Base-by-base conservation (phyloP, 306 rosid species). In the Sophora flavescens region DNA sequence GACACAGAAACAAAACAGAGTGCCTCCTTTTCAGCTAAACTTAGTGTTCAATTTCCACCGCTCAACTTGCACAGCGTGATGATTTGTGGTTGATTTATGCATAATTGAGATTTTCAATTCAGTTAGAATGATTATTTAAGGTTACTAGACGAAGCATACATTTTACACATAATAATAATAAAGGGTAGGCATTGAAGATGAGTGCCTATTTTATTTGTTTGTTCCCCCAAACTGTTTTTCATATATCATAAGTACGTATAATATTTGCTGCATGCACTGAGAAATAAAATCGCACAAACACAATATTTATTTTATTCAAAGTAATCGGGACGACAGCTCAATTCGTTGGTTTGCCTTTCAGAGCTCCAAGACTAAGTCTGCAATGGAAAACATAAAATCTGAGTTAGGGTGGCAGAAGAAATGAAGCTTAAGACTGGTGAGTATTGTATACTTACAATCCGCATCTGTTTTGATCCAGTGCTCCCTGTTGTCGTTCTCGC, bases 391-490 rank as follows among this genome's bases (percentile, higher is more conserved):
- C 64, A 79, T 30, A 48, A 48, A 58, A 14, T 28, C 13, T 26
- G 35, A 70, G 32, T 78, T n/a, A 62, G 76, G 47, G 65, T 48
- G 66, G 41, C 12, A 9, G 4, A n/a, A 6, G 57, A 14, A 76
- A 12, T 10, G 9, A 45, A 12, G 17, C 50, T 12, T 14, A 13
- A 61, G n/a, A 2, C 12, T 32, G 35, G 8, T 50, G 3, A 41
- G n/a, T 44, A n/a, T n/a, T n/a, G n/a, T n/a, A 35, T 50, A 63
- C 96, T 93, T 89, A 93, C 98, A 93, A 75, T 93, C 98, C 2
- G 92, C 95, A 82, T 91, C 98, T 66, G 98, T 91, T 79, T 86
- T 91, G 87, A 93, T 89, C 98, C 98, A 93, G 72, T 88, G 98
- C 85, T 91, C 96, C 76, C 66, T 82, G 80, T 88, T 91, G 50